A percentile compares a stretch with the other conserved stretches of the same genome.
These are phyloP conservation scores for Termitomyces sp. DNA, from an alignment of 768 basidiomycete species.

Conservation along the genomic window DNA sequence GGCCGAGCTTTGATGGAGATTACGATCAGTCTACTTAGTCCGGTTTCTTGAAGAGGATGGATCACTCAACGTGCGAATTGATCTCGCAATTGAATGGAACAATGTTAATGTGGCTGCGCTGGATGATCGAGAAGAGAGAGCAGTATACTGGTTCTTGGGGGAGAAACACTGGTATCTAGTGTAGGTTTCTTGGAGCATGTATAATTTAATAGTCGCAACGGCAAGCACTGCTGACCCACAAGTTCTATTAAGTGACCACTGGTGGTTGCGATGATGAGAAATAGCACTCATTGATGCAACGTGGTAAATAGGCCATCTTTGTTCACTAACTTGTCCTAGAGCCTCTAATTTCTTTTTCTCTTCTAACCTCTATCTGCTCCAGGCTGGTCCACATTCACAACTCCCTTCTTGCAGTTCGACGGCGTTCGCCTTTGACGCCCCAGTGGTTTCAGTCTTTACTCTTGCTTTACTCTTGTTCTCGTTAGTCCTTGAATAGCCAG, in stretches of 20 bases:
- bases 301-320: neutral
- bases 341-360: slow-evolving; percentile 16
- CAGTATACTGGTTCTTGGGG: slow-evolving; percentile 53
- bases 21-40: slow-evolving; percentile 64
- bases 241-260: neutral
- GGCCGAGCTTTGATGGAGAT: slow-evolving; percentile 68
- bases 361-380: slow-evolving; percentile 18
- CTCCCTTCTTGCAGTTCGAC: slow-evolving; percentile 19
- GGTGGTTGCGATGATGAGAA: neutral
- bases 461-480: no score
- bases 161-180: slow-evolving; percentile 65
- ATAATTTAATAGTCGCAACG: neutral
- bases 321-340: neutral
- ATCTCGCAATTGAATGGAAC: slow-evolving; percentile 16
- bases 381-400: slow-evolving; percentile 25
- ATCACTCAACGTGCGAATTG: slow-evolving; percentile 32
- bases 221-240: neutral
- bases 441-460: slow-evolving; percentile 33
- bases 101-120: slow-evolving; percentile 26
- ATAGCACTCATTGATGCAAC: neutral
- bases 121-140: slow-evolving; percentile 48
- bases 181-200: slow-evolving; percentile 24
- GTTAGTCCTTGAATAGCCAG: slow-evolving; percentile 5
- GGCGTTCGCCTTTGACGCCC: slow-evolving; percentile 24
- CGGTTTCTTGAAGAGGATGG: slow-evolving; percentile 48